A percentile compares a stretch with the other conserved stretches of the same genome.
phyloP scores from a whole-genome alignment of 306 rosid genomes.

The Cyclanthera cordifolia region DNA sequence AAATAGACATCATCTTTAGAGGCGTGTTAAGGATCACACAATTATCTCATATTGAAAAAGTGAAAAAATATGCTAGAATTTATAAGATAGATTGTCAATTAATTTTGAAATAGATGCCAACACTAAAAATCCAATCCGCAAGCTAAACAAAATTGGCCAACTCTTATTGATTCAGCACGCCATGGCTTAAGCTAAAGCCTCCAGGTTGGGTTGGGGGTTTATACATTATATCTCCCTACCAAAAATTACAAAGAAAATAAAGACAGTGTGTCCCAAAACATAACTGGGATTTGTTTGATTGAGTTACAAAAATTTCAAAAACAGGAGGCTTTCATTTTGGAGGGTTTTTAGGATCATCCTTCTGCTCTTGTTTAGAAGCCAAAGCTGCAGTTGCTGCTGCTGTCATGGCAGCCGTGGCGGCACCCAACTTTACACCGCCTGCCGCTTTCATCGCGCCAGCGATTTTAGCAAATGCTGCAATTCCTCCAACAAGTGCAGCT shows the following conservation, averaged over 20 bases:
- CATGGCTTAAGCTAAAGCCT: slow-evolving; percentile 2
- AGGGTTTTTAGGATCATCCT: slow-evolving; percentile 35
- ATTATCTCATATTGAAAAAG: too few species aligned
- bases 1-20: too few species aligned
- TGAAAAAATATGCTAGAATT: too few species aligned
- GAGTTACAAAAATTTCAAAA: neutral
- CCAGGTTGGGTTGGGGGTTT: neutral
- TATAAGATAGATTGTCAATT: too few species aligned
- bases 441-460: slow-evolving; percentile 76
- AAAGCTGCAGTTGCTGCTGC: slow-evolving; percentile 80
- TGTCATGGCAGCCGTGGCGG: slow-evolving; percentile 68
- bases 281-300: neutral
- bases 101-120: too few species aligned
- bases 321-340: slow-evolving; percentile 11
- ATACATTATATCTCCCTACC: slow-evolving; percentile 3
- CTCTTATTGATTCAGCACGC: neutral
- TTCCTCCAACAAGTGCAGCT: slow-evolving; percentile 72
- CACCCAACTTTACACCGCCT: slow-evolving; percentile 68
- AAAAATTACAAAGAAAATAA: neutral
- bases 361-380: slow-evolving; percentile 50
- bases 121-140: neutral
- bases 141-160: neutral
- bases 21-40: too few species aligned
- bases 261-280: neutral
- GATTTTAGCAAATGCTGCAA: slow-evolving; percentile 77